A percentile compares a stretch with the other conserved stretches of the same genome.
phyloP scores from a whole-genome alignment of 75 land plant genomes.

The Pseudotsuga menziesii region DNA sequence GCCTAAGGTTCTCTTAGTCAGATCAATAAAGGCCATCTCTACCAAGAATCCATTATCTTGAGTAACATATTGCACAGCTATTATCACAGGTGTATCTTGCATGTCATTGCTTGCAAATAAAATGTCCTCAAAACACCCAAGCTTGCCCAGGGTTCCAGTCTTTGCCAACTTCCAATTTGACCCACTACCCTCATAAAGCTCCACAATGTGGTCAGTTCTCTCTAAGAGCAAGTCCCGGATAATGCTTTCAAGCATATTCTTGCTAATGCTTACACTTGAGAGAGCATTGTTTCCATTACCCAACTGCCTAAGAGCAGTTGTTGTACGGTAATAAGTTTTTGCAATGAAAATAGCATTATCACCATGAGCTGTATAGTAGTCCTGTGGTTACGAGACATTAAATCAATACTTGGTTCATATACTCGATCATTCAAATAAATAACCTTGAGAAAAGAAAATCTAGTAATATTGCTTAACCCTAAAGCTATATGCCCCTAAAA shows the following conservation, averaged over 20 bases:
- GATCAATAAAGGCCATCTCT: conserved; percentile 78
- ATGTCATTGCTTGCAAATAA: conserved; percentile 96
- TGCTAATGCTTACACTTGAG: conserved; percentile 84
- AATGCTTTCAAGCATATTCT: conserved; percentile 93
- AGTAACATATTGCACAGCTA: conserved; percentile 52
- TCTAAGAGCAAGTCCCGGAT: conserved; percentile 86
- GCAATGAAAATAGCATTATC: conserved; percentile 94
- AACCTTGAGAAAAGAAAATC: background rate
- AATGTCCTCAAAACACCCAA: conserved; percentile 91
- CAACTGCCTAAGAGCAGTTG: conserved; percentile 76
- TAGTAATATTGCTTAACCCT: background rate
- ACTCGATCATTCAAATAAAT: background rate
- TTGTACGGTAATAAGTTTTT: conserved; percentile 81
- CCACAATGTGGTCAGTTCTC: conserved; percentile 85
- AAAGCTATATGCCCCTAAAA: background rate
- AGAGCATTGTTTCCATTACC: conserved; percentile 70
- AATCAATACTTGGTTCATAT: background rate
- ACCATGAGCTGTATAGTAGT: conserved; percentile 96
- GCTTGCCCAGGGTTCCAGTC: conserved; percentile 86
- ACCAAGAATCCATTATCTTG: conserved; percentile 73
- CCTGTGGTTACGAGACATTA: conserved; percentile 33
- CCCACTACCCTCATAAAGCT: conserved; percentile 95
- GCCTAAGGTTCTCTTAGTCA: conserved; percentile 76
- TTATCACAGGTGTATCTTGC: conserved; percentile 91
- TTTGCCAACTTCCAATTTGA: conserved; percentile 87